Base-by-base conservation (phyloP, 2,329 filamentous ascomycete genomes). In the Botrytis hyacinthi region DNA sequence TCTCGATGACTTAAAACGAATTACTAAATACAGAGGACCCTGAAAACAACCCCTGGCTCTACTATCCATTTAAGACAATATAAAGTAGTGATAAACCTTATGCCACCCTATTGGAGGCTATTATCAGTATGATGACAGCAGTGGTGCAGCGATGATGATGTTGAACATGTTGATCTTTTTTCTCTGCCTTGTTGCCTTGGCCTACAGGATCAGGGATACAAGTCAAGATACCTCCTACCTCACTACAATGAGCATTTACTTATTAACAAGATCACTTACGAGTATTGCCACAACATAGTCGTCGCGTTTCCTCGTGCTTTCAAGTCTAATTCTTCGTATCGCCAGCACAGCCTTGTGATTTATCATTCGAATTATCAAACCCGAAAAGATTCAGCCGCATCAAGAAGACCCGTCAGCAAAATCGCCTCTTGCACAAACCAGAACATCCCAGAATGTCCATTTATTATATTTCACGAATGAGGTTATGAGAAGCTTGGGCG, bases 281-380 rank as follows among this genome's bases (percentile, higher is more conserved):
- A 62, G 35, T 54, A 54, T 67, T 37, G 65, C 65, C 65, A 67
- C 63, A 51, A 67, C 18, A 63, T 44, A 26, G 59, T n/a, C n/a
- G 61, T 63, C 40, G 40, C 59, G 44, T 40, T 26, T 51, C 18
- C 63, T 51, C 44, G 32, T 67, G 32, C 32, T 32, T 51, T 4
- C 4, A 67, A 18, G 46, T n/a, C 22, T 51, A 67, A 12, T 40
- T 9, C 22, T 40, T 37, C 32, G 46, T 54, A 51, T 51, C 32
- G 65, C 35, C 32, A 37, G 32, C 44, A 67, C 46, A 18, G 22
- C 65, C 46, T 67, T 46, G 46, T 29, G 44, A 67, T 67, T 54
- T 26, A 40, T 54, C 65, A 67, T 29, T 54, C 14, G 51, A 29
- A 29, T 57, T 4, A 18, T 54, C 46, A 20, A 54, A 40, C 46